phyloP scores from a whole-genome alignment of 2,329 filamentous ascomycete genomes.

The Passalora sequoiae region DNA sequence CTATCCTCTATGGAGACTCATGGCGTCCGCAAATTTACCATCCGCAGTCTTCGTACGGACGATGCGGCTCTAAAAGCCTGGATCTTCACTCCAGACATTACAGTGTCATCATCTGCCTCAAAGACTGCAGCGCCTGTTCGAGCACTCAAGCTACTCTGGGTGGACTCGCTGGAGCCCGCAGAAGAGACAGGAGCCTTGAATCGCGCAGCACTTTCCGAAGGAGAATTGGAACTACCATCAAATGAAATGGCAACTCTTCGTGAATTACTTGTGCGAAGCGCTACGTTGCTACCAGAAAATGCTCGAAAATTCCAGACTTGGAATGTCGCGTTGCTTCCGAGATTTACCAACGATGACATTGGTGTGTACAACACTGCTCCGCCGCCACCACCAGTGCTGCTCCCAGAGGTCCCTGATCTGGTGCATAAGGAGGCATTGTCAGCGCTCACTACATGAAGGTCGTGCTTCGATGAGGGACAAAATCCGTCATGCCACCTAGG shows the following conservation, averaged over 20 bases:
- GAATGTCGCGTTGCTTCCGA: conserved; percentile 20
- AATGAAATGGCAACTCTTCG: conserved; percentile 39
- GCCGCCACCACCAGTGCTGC: background rate
- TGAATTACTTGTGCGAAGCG: conserved; percentile 33
- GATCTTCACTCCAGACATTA: conserved; percentile 57
- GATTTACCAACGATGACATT: conserved; percentile 16
- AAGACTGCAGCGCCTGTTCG: conserved; percentile 37
- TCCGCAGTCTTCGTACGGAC: conserved; percentile 46
- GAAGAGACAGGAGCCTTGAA: conserved; percentile 11
- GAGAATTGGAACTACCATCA: conserved; percentile 26
- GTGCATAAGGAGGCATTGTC: conserved; percentile 6
- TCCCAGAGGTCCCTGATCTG: conserved; percentile 4
- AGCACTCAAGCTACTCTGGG: conserved; percentile 56
- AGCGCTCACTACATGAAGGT: conserved; percentile 5
- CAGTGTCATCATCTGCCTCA: conserved; percentile 47
- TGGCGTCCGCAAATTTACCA: conserved; percentile 53
- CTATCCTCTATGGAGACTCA: conserved; percentile 53
- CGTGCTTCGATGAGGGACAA: too few relatives aligned
- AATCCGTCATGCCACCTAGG: background rate
- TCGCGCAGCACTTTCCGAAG: conserved; percentile 23
- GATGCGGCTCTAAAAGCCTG: conserved; percentile 39
- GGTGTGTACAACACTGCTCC: background rate
- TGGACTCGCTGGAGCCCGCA: conserved; percentile 19
- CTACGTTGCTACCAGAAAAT: conserved; percentile 22
- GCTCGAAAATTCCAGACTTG: conserved; percentile 21